A percentile compares a stretch with the other conserved stretches of the same genome.
These are phyloP conservation scores for Lactifluus pinguis DNA, from an alignment of 768 basidiomycete genomes.

Conservation along the genomic window DNA sequence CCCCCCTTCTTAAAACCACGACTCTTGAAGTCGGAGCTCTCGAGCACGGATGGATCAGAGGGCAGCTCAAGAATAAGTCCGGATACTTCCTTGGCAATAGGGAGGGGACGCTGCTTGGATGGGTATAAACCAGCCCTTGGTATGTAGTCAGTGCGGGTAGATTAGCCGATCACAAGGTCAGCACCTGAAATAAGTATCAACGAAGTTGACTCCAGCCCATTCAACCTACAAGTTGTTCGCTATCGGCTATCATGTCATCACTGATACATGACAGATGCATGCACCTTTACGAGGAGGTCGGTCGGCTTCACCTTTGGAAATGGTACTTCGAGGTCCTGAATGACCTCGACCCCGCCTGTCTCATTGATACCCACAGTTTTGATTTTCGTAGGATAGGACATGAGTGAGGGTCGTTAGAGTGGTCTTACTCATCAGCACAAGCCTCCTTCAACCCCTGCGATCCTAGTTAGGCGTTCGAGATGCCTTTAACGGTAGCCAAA, in stretches of 20 bases:
- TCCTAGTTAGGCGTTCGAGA: no score
- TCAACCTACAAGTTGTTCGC: slow-evolving; percentile 39
- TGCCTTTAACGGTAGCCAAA: no score
- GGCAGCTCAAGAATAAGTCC: slow-evolving; percentile 74
- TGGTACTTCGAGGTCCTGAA: slow-evolving; percentile 56
- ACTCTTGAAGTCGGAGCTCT: slow-evolving; percentile 53
- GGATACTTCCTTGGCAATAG: slow-evolving; percentile 69
- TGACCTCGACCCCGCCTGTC: slow-evolving; percentile 71
- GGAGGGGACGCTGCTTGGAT: slow-evolving; percentile 46
- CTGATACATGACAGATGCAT: not conserved
- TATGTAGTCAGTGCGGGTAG: not conserved
- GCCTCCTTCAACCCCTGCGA: no score
- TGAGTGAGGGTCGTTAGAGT: slow-evolving; percentile 18
- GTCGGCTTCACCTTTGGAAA: slow-evolving; percentile 55
- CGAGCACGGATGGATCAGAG: slow-evolving; percentile 49
- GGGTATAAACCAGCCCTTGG: slow-evolving; percentile 53
- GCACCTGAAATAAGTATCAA: slow-evolving; percentile 74
- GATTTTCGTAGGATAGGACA: slow-evolving; percentile 52
- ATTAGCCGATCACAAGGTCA: slow-evolving; percentile 19
- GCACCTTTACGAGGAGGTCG: slow-evolving; percentile 47
- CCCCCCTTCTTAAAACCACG: slow-evolving; percentile 60
- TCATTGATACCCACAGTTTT: slow-evolving; percentile 66
- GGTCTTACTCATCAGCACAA: no score
- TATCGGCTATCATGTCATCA: not conserved
- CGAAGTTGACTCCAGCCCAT: slow-evolving; percentile 80